Evolutionary conservation across 164 flowering plant genomes (phyloP), one percentile per base, ranked within the genome.

Genomic region (Umbellularia californica): DNA sequence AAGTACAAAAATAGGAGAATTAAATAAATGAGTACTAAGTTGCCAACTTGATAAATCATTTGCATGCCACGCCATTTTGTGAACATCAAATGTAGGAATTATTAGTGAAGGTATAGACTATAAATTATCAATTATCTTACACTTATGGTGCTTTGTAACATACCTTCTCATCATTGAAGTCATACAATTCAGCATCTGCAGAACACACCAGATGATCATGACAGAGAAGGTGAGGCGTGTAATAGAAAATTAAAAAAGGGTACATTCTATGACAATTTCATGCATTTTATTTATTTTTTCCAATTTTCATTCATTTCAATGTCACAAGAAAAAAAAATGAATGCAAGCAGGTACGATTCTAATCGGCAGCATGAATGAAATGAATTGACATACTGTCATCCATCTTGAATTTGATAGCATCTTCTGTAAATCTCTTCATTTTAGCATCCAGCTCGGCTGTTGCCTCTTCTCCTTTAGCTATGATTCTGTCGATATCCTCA

Each of bases 381-480:
- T 19, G 5, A 55, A 69, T 73, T 25, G 24, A 82, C 99, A 75
- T 89, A 96, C 98, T 87, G 81, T 94, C 99, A 79, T 96, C 99
- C 98, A 96, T 91, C 81, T 96, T 96, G 81, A 96, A 96, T 77
- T 96, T 94, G 74, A 96, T 94, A 28, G 98, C 98, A 88, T 96
- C 99, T 87, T 96, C 99, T 24, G 98, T 96, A 74, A 96, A 96
- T 80, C 91, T 96, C 85, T 92, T 96, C 99, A 96, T 96, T 81
- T 96, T 96, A 51, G 97, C 99, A 91, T 96, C 99, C 80, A 96
- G 97, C 79, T 94, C 98, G 72, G 98, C 97, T n/a, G 98, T 96
- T 72, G 99, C 90, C 80, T 89, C 99, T 82, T 96, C 99, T 85
- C 99, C 99, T 82, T 90, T 94, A 58, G 99, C 99, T 76, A 96